These are phyloP conservation scores for Tetradesmus lagerheimii DNA, from an alignment of 139 green algal species.

Conservation along the genomic window DNA sequence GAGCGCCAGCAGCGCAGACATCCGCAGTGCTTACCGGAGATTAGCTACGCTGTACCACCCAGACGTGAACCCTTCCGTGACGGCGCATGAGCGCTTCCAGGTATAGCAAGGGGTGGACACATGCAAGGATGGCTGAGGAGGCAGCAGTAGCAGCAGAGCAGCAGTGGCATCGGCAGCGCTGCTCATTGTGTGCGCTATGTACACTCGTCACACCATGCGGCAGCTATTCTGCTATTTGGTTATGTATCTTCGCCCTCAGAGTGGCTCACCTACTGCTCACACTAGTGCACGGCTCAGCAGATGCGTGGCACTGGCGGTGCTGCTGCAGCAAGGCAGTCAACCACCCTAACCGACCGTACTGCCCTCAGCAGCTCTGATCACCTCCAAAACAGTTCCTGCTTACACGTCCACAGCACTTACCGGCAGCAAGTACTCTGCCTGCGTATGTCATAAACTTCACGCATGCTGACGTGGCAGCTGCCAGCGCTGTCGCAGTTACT, in stretches of 20 bases:
- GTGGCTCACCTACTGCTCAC: too few relatives aligned
- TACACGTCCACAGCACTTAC: neutral
- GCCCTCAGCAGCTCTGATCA: neutral
- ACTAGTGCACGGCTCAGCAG: too few relatives aligned
- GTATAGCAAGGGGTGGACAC: neutral
- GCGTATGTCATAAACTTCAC: neutral
- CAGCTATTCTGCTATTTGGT: neutral
- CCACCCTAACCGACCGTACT: neutral
- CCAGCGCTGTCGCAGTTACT: neutral
- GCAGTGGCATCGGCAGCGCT: neutral
- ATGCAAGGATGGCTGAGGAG: neutral
- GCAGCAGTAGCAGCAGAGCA: neutral
- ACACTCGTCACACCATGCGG: neutral
- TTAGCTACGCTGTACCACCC: constrained; percentile 45
- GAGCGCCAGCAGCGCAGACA: constrained; percentile 29
- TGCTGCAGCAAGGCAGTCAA: neutral
- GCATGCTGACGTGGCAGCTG: neutral
- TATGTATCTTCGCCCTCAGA: too few relatives aligned
- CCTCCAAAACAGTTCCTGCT: neutral
- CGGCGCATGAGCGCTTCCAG: constrained; percentile 47
- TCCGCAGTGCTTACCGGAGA: constrained; percentile 37
- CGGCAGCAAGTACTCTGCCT: neutral
- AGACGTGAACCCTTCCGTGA: constrained; percentile 43
- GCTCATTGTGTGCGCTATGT: neutral
- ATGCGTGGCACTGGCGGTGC: neutral